Percentiles rank a stretch among this genome's conserved stretches.
Evolutionary conservation across 768 basidiomycete species (phyloP).

Genomic region (Lactifluus pinguis): DNA sequence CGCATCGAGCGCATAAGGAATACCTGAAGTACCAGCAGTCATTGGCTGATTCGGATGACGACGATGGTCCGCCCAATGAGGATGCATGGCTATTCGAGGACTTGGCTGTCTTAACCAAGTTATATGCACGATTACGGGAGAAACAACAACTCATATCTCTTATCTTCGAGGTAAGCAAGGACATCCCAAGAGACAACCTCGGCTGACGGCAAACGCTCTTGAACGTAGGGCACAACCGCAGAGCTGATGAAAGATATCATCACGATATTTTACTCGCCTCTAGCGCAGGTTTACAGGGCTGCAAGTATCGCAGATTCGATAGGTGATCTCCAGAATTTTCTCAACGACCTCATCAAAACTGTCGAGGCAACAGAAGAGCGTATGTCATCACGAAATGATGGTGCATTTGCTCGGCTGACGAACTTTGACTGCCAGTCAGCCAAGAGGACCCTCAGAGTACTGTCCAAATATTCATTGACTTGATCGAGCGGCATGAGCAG

Average conservation of each 20-base stretch:
- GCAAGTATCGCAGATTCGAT: constrained; percentile 95
- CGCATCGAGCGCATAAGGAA: constrained; percentile 67
- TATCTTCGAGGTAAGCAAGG: constrained; percentile 77
- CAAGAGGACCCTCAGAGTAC: constrained; percentile 78
- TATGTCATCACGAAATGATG: constrained; percentile 32
- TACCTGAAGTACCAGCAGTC: constrained; percentile 56
- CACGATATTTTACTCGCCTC: constrained; percentile 94
- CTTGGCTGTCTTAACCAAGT: constrained; percentile 63
- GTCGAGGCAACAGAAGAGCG: constrained; percentile 88
- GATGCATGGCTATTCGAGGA: constrained; percentile 98
- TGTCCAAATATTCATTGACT: constrained; percentile 88
- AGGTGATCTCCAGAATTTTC: constrained; percentile 83
- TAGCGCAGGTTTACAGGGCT: constrained; percentile 95
- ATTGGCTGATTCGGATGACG: constrained; percentile 79
- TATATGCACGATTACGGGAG: constrained; percentile 76
- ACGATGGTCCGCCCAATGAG: constrained; percentile 87
- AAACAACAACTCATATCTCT: constrained; percentile 87
- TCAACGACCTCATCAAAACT: constrained; percentile 90
- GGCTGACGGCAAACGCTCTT: not conserved
- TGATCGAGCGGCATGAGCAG: constrained; percentile 91
- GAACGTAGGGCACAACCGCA: constrained; percentile 78
- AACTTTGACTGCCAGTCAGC: constrained; percentile 41
- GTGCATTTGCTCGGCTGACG: not conserved
- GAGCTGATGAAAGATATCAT: constrained; percentile 97
- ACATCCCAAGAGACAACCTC: not conserved